A percentile compares a stretch with the other conserved stretches of the same genome.
Evolutionary conservation across 495 filamentous ascomycete genomes (phyloP).

Genomic region (Tuber melanosporum): DNA sequence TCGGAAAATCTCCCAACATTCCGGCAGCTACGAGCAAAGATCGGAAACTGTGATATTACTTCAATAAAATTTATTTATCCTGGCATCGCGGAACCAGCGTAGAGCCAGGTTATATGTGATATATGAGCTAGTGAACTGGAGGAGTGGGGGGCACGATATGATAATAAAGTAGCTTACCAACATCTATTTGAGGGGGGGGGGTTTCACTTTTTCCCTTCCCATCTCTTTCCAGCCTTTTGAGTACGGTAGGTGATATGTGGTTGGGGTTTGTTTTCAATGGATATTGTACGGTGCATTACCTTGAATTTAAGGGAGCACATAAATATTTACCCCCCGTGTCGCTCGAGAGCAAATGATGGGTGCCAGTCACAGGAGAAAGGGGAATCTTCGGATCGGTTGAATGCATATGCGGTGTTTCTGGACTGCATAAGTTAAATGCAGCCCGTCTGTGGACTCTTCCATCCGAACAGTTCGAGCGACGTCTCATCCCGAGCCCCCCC

Average conservation of each 20-base stretch:
- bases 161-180: background rate
- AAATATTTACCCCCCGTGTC: background rate
- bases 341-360: background rate
- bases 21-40: background rate
- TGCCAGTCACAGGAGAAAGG: background rate
- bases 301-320: background rate
- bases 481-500: background rate
- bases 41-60: background rate
- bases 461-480: background rate
- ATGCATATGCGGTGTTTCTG: conserved; percentile 2
- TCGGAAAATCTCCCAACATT: conserved; percentile 4
- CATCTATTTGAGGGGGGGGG: background rate
- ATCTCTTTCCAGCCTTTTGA: background rate
- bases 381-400: background rate
- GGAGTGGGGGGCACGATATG: background rate
- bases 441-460: background rate
- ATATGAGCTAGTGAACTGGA: background rate
- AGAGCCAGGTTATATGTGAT: no score
- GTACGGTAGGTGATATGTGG: background rate
- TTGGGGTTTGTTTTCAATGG: background rate
- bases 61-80: no score
- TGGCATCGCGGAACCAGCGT: no score
- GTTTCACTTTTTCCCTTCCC: background rate
- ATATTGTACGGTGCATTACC: background rate
- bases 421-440: background rate